These are phyloP conservation scores for Fusarium abutilonis DNA, from an alignment of 2,329 filamentous ascomycete genomes.

Conservation along the genomic window DNA sequence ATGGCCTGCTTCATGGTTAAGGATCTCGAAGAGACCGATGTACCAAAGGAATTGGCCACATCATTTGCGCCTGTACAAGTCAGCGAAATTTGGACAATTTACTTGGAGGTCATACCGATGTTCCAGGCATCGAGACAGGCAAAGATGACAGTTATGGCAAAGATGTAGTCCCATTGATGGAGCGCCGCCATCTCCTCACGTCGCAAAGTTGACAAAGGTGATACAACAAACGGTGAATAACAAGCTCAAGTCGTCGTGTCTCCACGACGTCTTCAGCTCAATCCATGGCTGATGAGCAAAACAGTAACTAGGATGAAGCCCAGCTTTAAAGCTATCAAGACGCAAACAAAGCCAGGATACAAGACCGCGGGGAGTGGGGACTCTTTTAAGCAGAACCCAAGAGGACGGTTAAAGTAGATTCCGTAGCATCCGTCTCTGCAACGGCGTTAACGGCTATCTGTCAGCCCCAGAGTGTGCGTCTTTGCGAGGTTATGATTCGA, in stretches of 20 bases:
- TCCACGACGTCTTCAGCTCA: slow-evolving; percentile 36
- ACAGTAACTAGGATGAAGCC: slow-evolving; percentile 19
- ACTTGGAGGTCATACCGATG: slow-evolving; percentile 55
- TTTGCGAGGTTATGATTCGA: slow-evolving; percentile 37
- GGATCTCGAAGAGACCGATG: slow-evolving; percentile 75
- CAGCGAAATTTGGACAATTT: neutral
- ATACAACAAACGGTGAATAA: too few relatives aligned
- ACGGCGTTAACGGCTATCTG: slow-evolving; percentile 7
- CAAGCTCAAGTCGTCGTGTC: slow-evolving; percentile 5
- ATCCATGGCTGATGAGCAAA: slow-evolving; percentile 28
- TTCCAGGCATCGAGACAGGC: slow-evolving; percentile 69
- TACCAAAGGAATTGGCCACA: slow-evolving; percentile 81
- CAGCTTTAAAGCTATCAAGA: slow-evolving; percentile 8
- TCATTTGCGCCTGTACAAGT: slow-evolving; percentile 63
- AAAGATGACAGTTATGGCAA: slow-evolving; percentile 65
- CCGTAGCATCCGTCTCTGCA: slow-evolving; percentile 10
- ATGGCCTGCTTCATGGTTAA: slow-evolving; percentile 70
- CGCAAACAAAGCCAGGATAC: neutral
- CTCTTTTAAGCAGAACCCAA: slow-evolving; percentile 25
- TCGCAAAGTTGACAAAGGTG: neutral
- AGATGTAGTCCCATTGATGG: slow-evolving; percentile 64
- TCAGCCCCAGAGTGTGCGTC: slow-evolving; percentile 33
- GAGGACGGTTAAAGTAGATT: slow-evolving; percentile 27
- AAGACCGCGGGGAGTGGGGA: neutral
- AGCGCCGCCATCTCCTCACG: slow-evolving; percentile 49